Evolutionary conservation across 228 moss, liverwort and hornwort species (phyloP).

Genomic region (Sphagnum fallax): DNA sequence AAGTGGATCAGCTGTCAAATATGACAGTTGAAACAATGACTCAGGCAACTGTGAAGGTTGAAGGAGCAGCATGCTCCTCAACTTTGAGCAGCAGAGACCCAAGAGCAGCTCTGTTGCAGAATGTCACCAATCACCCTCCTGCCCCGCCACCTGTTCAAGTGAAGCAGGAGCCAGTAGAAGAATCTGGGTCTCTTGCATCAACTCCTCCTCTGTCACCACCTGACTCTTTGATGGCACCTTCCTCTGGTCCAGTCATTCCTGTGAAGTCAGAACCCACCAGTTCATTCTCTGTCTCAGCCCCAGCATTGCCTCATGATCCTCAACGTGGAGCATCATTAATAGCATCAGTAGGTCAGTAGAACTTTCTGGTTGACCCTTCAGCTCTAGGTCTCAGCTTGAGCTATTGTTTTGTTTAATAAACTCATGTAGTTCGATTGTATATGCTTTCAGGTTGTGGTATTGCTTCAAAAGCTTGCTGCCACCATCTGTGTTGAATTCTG

Average conservation of each 20-base stretch:
- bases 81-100: conserved; percentile 59
- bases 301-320: background rate
- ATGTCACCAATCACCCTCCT: conserved; percentile 25
- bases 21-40: conserved; percentile 22
- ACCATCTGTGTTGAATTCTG: too few species aligned
- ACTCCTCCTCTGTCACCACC: conserved; percentile 42
- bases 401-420: too few species aligned
- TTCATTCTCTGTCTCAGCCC: conserved; percentile 8
- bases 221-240: conserved; percentile 24
- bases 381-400: too few species aligned
- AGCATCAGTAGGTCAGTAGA: background rate
- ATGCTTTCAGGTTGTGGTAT: too few species aligned
- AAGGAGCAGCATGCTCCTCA: conserved; percentile 20
- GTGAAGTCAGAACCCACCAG: conserved; percentile 23
- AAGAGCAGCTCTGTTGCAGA: conserved; percentile 44
- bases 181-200: conserved; percentile 21
- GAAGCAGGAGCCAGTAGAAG: conserved; percentile 71
- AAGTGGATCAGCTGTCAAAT: conserved; percentile 13
- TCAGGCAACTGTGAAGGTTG: conserved; percentile 30
- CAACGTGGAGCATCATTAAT: background rate
- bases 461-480: too few species aligned
- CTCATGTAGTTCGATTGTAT: too few species aligned
- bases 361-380: background rate
- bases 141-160: conserved; percentile 40
- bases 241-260: background rate